Conservation (phyloP, 257 asterid genomes). For the Penstemon newberryi region DNA sequence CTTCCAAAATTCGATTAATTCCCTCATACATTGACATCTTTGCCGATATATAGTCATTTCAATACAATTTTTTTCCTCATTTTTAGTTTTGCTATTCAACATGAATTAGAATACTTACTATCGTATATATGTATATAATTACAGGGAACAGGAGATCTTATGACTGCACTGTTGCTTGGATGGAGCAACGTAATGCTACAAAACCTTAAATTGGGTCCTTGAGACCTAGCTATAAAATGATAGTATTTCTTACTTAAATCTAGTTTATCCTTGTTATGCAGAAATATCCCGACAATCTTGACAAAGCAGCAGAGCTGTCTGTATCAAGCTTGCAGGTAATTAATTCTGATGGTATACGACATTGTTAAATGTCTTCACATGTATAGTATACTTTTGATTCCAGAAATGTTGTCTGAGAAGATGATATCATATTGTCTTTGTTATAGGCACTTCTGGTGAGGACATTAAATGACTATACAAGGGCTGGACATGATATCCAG, state of each 20-base stretch:
- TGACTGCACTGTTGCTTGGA: conserved; percentile 88
- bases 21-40: conserved; percentile 12
- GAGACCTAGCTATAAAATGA: conserved; percentile 1
- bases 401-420: not conserved
- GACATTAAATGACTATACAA: conserved; percentile 70
- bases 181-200: conserved; percentile 85
- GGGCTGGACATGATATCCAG: conserved; percentile 77
- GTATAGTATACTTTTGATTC: too few species aligned
- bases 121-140: not conserved
- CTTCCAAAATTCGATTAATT: conserved; percentile 3
- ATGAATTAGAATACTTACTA: not conserved
- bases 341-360: too few species aligned
- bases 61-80: not conserved
- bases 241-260: conserved; percentile 21
- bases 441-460: conserved; percentile 81
- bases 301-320: conserved; percentile 92
- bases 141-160: conserved; percentile 98
- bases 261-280: conserved; percentile 35
- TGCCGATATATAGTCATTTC: too few species aligned
- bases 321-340: conserved; percentile 95
- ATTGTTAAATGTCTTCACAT: too few species aligned
- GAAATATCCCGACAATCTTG: conserved; percentile 89
- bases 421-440: not conserved
- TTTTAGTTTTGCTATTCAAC: conserved; percentile 10
- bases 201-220: conserved; percentile 22